phyloP scores from a whole-genome alignment of 441 rosid genomes.

The Daphne laureola region DNA sequence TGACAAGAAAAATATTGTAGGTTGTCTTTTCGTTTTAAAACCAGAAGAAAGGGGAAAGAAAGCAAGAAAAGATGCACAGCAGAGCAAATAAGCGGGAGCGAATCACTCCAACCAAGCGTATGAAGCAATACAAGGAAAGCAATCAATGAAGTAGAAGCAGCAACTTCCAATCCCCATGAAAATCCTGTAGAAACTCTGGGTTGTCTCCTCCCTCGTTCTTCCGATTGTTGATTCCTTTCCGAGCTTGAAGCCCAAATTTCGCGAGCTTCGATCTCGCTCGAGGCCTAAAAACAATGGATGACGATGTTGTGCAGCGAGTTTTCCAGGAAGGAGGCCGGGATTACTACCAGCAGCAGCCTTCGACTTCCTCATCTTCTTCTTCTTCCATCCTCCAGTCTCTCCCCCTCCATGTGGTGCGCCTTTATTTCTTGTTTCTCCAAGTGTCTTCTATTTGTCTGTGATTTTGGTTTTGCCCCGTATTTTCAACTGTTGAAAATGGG shows the following conservation, averaged over 20 bases:
- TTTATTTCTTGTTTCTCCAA: neutral
- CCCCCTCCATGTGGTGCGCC: constrained; percentile 82
- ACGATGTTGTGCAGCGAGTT: constrained; percentile 90
- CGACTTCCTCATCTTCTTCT: constrained; percentile 60
- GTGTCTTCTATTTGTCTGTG: neutral
- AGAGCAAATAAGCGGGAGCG: constrained; percentile 23
- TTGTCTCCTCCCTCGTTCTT: neutral
- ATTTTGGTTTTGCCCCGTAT: neutral
- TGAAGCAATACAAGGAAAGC: neutral
- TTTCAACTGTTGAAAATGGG: constrained; percentile 2
- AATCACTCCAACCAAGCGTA: constrained; percentile 14
- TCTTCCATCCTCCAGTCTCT: constrained; percentile 89
- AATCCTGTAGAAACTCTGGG: too few species aligned
- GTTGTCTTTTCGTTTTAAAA: neutral
- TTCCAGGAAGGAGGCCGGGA: constrained; percentile 90
- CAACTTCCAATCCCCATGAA: neutral
- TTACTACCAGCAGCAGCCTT: constrained; percentile 74
- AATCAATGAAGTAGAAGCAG: constrained; percentile 3
- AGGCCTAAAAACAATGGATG: constrained; percentile 46
- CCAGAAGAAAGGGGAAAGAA: neutral
- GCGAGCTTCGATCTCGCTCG: constrained; percentile 2
- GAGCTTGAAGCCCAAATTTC: too few species aligned
- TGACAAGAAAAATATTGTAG: too few species aligned
- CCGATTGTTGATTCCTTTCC: constrained; percentile 7
- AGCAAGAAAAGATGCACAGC: too few species aligned